These are phyloP conservation scores for Calonectria fujianensis DNA, from an alignment of 2,329 filamentous ascomycete species.

Conservation along the genomic window DNA sequence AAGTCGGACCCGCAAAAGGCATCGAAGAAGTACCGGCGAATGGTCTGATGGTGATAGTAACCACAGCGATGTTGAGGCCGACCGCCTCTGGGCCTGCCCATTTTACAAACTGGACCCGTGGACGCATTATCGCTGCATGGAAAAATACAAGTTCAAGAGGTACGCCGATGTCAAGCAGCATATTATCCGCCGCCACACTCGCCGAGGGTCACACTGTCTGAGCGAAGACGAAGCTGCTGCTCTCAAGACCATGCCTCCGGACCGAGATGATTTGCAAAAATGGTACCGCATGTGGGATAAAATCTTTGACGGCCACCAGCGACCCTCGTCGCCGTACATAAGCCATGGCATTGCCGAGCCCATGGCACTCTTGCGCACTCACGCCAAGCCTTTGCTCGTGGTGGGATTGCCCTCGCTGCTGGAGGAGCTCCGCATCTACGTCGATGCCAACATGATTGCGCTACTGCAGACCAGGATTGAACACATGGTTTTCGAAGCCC, in stretches of 20 bases:
- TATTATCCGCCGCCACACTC: background rate
- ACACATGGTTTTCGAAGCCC: background rate
- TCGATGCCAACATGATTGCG: background rate
- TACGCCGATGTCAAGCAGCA: constrained; percentile 2
- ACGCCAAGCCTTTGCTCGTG: background rate
- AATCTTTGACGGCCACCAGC: background rate
- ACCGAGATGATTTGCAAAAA: background rate
- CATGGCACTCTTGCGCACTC: background rate
- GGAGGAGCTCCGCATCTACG: background rate
- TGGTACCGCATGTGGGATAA: constrained; percentile 3
- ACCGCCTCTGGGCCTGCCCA: background rate
- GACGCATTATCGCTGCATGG: constrained; percentile 1
- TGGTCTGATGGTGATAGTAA: background rate
- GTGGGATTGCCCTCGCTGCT: background rate
- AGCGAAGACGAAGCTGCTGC: background rate
- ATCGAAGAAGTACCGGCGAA: background rate
- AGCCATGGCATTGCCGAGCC: background rate
- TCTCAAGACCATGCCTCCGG: background rate
- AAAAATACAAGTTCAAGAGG: background rate
- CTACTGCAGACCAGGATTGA: background rate
- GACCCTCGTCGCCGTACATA: background rate
- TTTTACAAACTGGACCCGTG: background rate
- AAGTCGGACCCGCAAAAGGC: background rate
- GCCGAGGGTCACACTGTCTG: background rate
- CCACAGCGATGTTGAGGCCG: background rate